phyloP scores from a whole-genome alignment of 805 yeast genomes.

The Nakazawaea laoshanensis region DNA sequence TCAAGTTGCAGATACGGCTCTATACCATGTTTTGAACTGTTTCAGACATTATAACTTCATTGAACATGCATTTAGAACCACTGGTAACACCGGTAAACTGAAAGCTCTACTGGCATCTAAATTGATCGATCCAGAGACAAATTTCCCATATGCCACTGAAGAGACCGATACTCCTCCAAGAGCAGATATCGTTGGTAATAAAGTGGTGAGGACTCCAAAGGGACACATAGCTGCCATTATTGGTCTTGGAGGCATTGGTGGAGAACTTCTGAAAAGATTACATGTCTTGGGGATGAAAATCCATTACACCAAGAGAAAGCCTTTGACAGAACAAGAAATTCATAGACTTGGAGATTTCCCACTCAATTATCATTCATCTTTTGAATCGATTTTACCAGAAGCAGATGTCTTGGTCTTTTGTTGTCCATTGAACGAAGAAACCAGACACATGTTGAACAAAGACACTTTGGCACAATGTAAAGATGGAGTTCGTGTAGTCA shows the following conservation, averaged over 20 bases:
- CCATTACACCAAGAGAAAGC: conserved; percentile 42
- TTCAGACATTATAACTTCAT: conserved; percentile 49
- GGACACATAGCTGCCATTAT: conserved; percentile 44
- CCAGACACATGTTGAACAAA: conserved; percentile 37
- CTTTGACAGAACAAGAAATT: conserved; percentile 21
- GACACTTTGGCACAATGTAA: conserved; percentile 25
- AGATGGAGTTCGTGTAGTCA: conserved; percentile 38
- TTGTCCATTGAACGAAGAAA: conserved; percentile 47
- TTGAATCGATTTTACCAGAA: conserved; percentile 25
- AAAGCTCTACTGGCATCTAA: conserved; percentile 24
- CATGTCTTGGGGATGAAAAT: conserved; percentile 47
- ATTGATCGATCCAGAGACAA: conserved; percentile 23
- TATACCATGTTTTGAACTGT: conserved; percentile 47
- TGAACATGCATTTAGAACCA: conserved; percentile 28
- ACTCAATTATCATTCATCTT: conserved; percentile 25
- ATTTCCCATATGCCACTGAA: conserved; percentile 22
- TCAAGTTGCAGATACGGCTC: conserved; percentile 68
- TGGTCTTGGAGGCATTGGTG: conserved; percentile 59
- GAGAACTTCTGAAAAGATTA: conserved; percentile 40
- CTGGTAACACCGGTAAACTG: conserved; percentile 30
- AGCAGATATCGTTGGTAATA: conserved; percentile 29
- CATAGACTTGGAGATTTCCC: conserved; percentile 15
- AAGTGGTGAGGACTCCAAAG: conserved; percentile 33
- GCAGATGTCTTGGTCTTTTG: conserved; percentile 48
- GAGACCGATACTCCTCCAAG: neutral